Evolutionary conservation across 2,329 filamentous ascomycete species (phyloP).

Genomic region (Ophidiomyces ophidiicola): DNA sequence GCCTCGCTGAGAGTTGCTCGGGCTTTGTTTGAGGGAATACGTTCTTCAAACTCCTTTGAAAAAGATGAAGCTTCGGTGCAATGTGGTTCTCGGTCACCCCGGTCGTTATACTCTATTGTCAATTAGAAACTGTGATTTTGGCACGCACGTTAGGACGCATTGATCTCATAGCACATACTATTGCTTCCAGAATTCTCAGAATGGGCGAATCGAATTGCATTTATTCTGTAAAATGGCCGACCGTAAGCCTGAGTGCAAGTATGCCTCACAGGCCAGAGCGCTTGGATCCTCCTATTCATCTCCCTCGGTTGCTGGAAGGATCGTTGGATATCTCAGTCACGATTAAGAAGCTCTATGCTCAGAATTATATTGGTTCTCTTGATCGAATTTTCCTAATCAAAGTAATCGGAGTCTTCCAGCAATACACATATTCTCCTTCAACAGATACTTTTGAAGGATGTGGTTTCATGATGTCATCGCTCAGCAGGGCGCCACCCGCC

Average conservation of each 20-base stretch:
- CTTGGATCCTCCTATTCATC: slow-evolving; percentile 1
- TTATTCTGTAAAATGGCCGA: background rate
- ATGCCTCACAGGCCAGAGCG: background rate
- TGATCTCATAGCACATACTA: too few species aligned
- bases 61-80: slow-evolving; percentile 12
- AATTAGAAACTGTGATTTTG: background rate
- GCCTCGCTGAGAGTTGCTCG: slow-evolving; percentile 14
- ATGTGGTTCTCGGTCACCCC: slow-evolving; percentile 11
- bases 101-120: slow-evolving; percentile 5
- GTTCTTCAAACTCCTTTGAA: slow-evolving; percentile 15
- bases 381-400: too few species aligned
- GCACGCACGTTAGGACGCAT: too few species aligned
- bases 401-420: too few species aligned
- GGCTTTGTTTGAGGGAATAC: slow-evolving; percentile 16
- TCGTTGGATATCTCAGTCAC: too few species aligned
- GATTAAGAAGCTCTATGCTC: too few species aligned
- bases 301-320: background rate
- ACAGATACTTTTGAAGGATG: too few species aligned
- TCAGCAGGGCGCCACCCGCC: too few species aligned
- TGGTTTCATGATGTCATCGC: too few species aligned
- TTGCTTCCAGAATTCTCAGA: slow-evolving; percentile 2
- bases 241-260: background rate
- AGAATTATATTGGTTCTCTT: too few species aligned
- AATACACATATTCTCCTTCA: too few species aligned
- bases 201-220: slow-evolving; percentile 2